Base-by-base conservation (phyloP, 768 basidiomycete genomes). In the Xerocomellus chrysenteron region DNA sequence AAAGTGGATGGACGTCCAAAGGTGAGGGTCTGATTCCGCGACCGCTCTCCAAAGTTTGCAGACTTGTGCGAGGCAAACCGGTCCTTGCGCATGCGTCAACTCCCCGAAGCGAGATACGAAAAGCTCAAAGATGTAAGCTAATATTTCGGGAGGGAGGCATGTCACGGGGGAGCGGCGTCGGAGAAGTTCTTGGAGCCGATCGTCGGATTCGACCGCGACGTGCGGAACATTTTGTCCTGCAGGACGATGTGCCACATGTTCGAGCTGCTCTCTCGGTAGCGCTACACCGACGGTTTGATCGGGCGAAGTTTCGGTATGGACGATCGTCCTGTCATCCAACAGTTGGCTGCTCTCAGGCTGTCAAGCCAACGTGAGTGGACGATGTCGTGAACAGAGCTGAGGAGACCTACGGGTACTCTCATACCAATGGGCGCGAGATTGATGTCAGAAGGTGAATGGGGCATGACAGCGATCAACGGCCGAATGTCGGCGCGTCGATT, bases 71-170 rank as follows among this genome's bases (percentile, higher is more conserved):
- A 71, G 61, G 54, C 24, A 49, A 36, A 58, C 53, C 1, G 60
- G 59, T 7, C 56, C 55, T 1, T 47, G 53, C 0, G 44, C 36
- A 13, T 30, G 26, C 3, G 26, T 21, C n/a, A 13, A 37, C 16
- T 33, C 41, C 19, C 16, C 35, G 39, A 7, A 51, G 21, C 5
- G 21, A 24, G 3, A n/a, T 5, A 63, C 35, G 41, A 35, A 60
- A 16, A 57, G 9, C 21, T 55, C 54, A 32, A 61, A 68, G 10
- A 66, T 47, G 32, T 48, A 24, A 12, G 40, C 28, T 32, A 77
- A 50, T 78, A 82, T 69, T 73, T 84, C 61, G 5, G 55, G 36
- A 16, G 62, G 66, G 24, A 65, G 37, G 14, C 47, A 41, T n/a
- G 50, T 52, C 36, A 59, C 39, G 4, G 55, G 59, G 17, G 55